Base-by-base conservation (phyloP, 352 stramenopile genomes). In the Pythium brassicae region DNA sequence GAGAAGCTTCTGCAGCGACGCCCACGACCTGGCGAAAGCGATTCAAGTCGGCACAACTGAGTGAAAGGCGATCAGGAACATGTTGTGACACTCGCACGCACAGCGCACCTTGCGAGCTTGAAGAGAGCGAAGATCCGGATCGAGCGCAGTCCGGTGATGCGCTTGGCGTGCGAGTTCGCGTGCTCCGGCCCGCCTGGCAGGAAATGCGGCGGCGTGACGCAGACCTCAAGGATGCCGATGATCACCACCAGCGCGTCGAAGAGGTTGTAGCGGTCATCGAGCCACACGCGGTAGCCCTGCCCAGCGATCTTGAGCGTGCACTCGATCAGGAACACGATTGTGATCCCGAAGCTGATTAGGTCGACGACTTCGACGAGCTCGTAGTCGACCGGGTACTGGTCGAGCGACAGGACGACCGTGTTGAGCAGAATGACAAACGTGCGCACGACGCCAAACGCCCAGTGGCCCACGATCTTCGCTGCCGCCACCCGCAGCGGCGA, bases 1-100 rank as follows among this genome's bases (percentile, higher is more conserved):
- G 17, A 98, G 64, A 37, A 98, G 55, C 25, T 88, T 88, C 34
- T 96, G 84, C 39, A 98, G 71, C 4, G 87, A 95, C 29, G 89
- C 83, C 92, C 92, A 98, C 11, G 74, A 88, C 50, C 63, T 66
- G n/a, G n/a, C n/a, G n/a, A n/a, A n/a, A n/a, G n/a, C n/a, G n/a
- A n/a, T n/a, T n/a, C n/a, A n/a, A n/a, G n/a, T n/a, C n/a, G n/a
- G n/a, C n/a, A n/a, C n/a, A n/a, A n/a, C n/a, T n/a, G n/a, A n/a
- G n/a, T n/a, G n/a, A n/a, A n/a, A n/a, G n/a, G n/a, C n/a, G n/a
- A n/a, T n/a, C n/a, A n/a, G n/a, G 3, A 12, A 37, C 32, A 37
- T 11, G 8, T 11, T 37, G n/a, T n/a, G n/a, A n/a, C n/a, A n/a
- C n/a, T n/a, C n/a, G n/a, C n/a, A n/a, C 23, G 20, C 6, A n/a